Evolutionary conservation across 208 protist species (phyloP).

Genomic region (Leishmania aethiopica): DNA sequence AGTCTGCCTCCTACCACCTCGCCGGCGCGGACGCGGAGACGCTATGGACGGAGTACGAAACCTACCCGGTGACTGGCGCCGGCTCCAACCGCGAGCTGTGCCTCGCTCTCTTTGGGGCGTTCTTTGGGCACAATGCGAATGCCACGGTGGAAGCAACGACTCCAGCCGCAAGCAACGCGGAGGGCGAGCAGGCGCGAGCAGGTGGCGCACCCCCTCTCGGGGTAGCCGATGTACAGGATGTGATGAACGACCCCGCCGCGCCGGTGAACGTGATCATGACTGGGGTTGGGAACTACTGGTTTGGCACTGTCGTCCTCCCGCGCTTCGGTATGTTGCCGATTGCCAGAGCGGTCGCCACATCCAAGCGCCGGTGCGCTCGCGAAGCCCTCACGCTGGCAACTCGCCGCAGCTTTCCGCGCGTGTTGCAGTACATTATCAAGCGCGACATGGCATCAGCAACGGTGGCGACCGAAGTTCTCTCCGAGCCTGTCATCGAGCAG

Average conservation of each 20-base stretch:
- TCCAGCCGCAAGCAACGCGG: background rate
- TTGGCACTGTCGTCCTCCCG: conserved; percentile 69
- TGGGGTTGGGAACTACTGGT: conserved; percentile 74
- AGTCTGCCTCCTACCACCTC: conserved; percentile 64
- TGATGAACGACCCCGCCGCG: conserved; percentile 1
- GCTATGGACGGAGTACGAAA: conserved; percentile 88
- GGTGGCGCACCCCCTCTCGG: background rate
- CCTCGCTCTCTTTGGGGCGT: conserved; percentile 69
- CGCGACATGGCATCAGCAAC: conserved; percentile 47
- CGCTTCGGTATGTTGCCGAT: conserved; percentile 59
- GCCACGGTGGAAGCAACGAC: background rate
- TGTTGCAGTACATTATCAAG: conserved; percentile 63
- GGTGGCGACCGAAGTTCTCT: conserved; percentile 58
- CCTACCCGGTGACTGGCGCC: conserved; percentile 46
- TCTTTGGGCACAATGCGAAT: conserved; percentile 47
- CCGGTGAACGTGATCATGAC: conserved; percentile 51
- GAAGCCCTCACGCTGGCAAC: conserved; percentile 81
- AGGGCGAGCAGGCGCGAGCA: background rate
- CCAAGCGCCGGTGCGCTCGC: conserved; percentile 50
- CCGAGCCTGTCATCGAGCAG: conserved; percentile 59
- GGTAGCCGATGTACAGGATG: background rate
- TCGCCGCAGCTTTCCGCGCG: conserved; percentile 63
- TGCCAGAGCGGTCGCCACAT: conserved; percentile 58
- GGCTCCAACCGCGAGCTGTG: conserved; percentile 44
- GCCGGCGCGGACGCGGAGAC: conserved; percentile 64